Evolutionary conservation across 2,329 filamentous ascomycete genomes (phyloP).

Genomic region (Bimuria novae-zelandiae): DNA sequence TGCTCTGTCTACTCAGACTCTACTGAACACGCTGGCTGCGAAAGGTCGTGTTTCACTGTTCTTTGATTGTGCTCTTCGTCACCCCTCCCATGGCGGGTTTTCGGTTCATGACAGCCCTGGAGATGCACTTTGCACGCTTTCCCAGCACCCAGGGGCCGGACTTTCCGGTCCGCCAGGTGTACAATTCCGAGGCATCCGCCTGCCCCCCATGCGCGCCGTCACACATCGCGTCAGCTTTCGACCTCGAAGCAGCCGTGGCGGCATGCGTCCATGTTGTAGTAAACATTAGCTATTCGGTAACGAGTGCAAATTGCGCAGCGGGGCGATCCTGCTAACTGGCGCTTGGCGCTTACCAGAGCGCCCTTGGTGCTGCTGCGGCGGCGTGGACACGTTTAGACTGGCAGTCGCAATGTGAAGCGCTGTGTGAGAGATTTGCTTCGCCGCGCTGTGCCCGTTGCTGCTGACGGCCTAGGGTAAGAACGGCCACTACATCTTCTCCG

Average conservation of each 20-base stretch:
- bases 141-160: neutral
- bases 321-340: neutral
- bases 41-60: too few relatives aligned
- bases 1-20: too few relatives aligned
- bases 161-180: neutral
- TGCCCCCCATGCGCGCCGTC: neutral
- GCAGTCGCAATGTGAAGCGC: neutral
- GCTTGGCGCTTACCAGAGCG: neutral
- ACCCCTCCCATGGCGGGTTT: conserved; percentile 4
- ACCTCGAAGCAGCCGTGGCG: too few relatives aligned
- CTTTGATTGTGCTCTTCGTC: too few relatives aligned
- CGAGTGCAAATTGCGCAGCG: neutral
- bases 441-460: conserved; percentile 11
- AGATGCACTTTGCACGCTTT: conserved; percentile 1
- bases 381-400: conserved; percentile 7
- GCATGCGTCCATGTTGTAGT: neutral
- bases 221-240: neutral
- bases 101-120: conserved; percentile 1
- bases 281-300: neutral
- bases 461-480: neutral
- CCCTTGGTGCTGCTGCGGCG: neutral
- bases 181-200: neutral
- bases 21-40: neutral
- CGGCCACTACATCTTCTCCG: conserved; percentile 3
- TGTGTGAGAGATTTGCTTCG: neutral